Evolutionary conservation across 352 stramenopile species (phyloP).

Genomic region (Phytophthora citricola): DNA sequence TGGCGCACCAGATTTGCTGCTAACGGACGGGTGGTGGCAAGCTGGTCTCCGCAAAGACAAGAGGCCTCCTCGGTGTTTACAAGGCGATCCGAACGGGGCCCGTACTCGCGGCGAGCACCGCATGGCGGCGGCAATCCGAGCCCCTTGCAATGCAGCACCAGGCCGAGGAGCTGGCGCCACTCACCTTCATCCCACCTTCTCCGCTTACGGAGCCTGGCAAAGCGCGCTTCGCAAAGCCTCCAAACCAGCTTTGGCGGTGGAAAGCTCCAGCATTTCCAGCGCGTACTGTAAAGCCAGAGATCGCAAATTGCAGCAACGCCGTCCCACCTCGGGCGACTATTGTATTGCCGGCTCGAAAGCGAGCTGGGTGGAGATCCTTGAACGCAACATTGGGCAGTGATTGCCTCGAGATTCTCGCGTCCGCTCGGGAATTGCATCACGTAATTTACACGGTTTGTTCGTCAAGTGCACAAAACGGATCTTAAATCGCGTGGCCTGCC

Average conservation of each 20-base stretch:
- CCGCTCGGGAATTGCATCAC: too few species aligned
- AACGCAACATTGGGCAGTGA: slow-evolving; percentile 20
- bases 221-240: background rate
- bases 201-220: slow-evolving; percentile 3
- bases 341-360: slow-evolving; percentile 17
- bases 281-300: slow-evolving; percentile 1
- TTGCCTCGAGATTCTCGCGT: slow-evolving; percentile 1
- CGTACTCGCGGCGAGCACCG: slow-evolving; percentile 4
- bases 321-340: slow-evolving; percentile 9
- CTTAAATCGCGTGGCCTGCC: too few species aligned
- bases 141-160: slow-evolving; percentile 18
- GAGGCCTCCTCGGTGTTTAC: slow-evolving; percentile 28
- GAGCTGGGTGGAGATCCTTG: slow-evolving; percentile 12
- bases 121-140: slow-evolving; percentile 15
- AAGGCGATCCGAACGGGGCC: background rate
- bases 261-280: too few species aligned
- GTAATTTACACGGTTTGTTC: too few species aligned
- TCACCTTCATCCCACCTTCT: slow-evolving; percentile 42
- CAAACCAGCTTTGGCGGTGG: too few species aligned
- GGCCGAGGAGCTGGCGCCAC: slow-evolving; percentile 26
- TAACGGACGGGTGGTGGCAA: slow-evolving; percentile 18
- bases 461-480: too few species aligned
- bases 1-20: slow-evolving; percentile 17
- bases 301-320: slow-evolving; percentile 3
- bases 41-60: slow-evolving; percentile 19